A percentile compares a stretch with the other conserved stretches of the same genome.
Conservation (phyloP, 139 green algal species). For the Astrephomene gubernaculifera region DNA sequence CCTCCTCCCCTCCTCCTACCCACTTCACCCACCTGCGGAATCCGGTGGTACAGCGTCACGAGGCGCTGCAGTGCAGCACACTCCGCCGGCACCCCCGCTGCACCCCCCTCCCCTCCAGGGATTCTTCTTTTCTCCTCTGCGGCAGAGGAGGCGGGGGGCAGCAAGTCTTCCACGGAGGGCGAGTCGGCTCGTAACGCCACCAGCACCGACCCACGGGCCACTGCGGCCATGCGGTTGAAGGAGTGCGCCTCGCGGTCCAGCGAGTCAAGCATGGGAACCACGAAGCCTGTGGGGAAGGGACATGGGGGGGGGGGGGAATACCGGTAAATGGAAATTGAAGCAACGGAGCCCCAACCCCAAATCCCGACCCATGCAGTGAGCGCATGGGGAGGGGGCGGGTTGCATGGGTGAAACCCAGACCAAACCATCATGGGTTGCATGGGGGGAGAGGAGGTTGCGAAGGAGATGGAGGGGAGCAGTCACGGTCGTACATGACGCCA, state of each 20-base stretch:
- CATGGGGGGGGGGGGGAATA: too few species aligned
- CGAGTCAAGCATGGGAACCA: constrained; percentile 32
- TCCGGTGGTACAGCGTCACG: constrained; percentile 17
- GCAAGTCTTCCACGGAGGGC: constrained; percentile 10
- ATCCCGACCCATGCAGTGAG: too few species aligned
- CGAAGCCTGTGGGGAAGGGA: constrained; percentile 13
- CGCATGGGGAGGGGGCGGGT: too few species aligned
- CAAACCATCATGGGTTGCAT: too few species aligned
- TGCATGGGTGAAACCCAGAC: too few species aligned
- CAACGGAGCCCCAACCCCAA: too few species aligned
- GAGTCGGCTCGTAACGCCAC: constrained; percentile 19
- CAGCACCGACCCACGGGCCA: constrained; percentile 29
- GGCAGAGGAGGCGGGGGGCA: background rate
- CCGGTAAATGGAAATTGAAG: too few species aligned
- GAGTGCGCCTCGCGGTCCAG: constrained; percentile 24
- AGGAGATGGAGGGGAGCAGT: too few species aligned
- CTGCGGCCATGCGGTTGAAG: constrained; percentile 18
- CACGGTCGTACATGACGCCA: too few species aligned
- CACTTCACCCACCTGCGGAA: constrained; percentile 2
- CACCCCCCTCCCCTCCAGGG: background rate
- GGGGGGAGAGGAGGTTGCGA: too few species aligned
- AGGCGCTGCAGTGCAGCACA: constrained; percentile 27
- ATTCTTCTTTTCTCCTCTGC: too few species aligned
- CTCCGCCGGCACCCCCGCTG: too few species aligned
- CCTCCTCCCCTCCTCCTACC: background rate